phyloP scores from a whole-genome alignment of 164 flowering plant species.

The Umbilicus rupestris region DNA sequence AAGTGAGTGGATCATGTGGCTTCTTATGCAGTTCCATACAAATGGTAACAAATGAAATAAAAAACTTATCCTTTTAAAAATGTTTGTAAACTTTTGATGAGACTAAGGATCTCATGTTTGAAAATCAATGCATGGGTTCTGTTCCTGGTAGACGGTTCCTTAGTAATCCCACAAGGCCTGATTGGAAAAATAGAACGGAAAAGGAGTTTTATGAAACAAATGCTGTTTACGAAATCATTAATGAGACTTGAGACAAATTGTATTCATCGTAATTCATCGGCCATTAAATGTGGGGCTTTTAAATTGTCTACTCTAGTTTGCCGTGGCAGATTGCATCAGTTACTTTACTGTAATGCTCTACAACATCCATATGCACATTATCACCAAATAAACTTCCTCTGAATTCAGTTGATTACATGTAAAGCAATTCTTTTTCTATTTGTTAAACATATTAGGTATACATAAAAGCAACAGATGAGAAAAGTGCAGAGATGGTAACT shows the following conservation, averaged over 20 bases:
- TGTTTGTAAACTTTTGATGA: neutral
- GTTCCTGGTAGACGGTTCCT: neutral
- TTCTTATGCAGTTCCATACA: too few species aligned
- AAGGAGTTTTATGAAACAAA: too few species aligned
- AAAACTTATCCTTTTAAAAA: neutral
- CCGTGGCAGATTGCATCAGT: neutral
- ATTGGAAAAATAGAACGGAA: neutral
- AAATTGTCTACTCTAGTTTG: neutral
- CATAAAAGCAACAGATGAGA: constrained; percentile 89
- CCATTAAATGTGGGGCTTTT: too few species aligned
- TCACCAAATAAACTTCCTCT: neutral
- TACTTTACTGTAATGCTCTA: neutral
- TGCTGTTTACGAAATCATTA: too few species aligned
- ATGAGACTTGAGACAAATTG: too few species aligned
- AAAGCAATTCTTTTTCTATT: neutral
- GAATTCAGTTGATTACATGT: neutral
- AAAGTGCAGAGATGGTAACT: constrained; percentile 96
- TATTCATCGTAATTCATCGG: neutral
- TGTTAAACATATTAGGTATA: constrained; percentile 45
- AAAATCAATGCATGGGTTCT: neutral
- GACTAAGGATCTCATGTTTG: neutral
- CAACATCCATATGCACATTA: neutral
- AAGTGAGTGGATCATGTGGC: too few species aligned
- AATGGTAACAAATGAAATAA: too few species aligned
- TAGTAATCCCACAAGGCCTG: neutral